Conservation (phyloP, 805 yeast species). For the Lipomyces chichibuensis region DNA sequence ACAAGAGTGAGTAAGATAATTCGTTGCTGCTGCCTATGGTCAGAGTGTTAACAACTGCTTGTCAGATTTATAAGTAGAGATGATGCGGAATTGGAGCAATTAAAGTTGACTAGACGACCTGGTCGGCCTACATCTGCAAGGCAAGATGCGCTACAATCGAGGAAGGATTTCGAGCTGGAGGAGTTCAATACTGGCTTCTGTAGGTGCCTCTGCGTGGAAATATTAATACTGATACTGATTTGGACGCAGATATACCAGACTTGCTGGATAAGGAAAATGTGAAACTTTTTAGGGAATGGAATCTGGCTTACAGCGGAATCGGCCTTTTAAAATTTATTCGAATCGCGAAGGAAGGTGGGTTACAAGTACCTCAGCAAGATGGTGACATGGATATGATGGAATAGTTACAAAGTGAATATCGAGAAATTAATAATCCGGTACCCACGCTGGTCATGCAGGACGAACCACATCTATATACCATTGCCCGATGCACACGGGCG, state of each 20-base stretch:
- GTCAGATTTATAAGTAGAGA: slow-evolving; percentile 58
- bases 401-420: background rate
- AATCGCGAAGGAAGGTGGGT: slow-evolving; percentile 37
- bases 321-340: slow-evolving; percentile 59
- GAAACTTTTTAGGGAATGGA: slow-evolving; percentile 68
- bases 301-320: slow-evolving; percentile 78
- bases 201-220: slow-evolving; percentile 36
- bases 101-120: slow-evolving; percentile 70
- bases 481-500: background rate
- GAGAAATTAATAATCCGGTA: background rate
- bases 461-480: background rate
- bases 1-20: slow-evolving; percentile 48
- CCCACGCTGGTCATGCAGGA: background rate
- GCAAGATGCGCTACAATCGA: slow-evolving; percentile 67
- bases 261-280: slow-evolving; percentile 64
- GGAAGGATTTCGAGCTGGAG: slow-evolving; percentile 61
- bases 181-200: slow-evolving; percentile 68
- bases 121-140: slow-evolving; percentile 80
- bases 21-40: background rate
- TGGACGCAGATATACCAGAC: slow-evolving; percentile 60
- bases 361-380: slow-evolving; percentile 16
- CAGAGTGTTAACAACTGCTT: background rate
- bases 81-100: slow-evolving; percentile 70
- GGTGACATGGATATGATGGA: background rate
- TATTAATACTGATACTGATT: slow-evolving; percentile 28